Percentiles rank a stretch among this genome's conserved stretches.
These are phyloP conservation scores for Coniella lustricola DNA, from an alignment of 2,329 filamentous ascomycete species.

Conservation along the genomic window DNA sequence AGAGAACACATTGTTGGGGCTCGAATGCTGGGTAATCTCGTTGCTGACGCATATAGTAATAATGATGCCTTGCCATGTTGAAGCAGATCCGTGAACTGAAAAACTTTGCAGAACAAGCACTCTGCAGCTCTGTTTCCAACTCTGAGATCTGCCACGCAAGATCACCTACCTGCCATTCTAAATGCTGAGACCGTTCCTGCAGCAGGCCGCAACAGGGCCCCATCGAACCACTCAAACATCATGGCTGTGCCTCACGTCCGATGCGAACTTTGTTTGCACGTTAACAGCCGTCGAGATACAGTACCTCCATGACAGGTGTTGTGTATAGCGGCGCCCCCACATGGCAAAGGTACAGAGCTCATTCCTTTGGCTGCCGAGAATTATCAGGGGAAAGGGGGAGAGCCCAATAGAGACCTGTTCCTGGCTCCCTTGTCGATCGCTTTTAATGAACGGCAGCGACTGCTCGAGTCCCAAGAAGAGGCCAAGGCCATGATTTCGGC, in stretches of 20 bases:
- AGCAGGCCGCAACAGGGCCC: slow-evolving; percentile 26
- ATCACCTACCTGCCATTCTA: slow-evolving; percentile 32
- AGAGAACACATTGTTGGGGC: slow-evolving; percentile 30
- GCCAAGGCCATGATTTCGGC: slow-evolving; percentile 25
- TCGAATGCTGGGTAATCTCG: slow-evolving; percentile 27
- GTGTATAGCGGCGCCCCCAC: slow-evolving; percentile 14
- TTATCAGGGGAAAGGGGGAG: slow-evolving; percentile 32
- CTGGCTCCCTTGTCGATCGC: too few relatives aligned
- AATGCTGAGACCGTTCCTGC: slow-evolving; percentile 32
- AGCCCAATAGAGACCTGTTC: not conserved
- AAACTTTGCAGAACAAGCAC: slow-evolving; percentile 8
- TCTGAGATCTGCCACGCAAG: slow-evolving; percentile 29
- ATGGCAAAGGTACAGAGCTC: slow-evolving; percentile 23
- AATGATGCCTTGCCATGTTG: too few relatives aligned
- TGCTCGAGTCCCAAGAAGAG: too few relatives aligned
- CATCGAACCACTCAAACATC: slow-evolving; percentile 22
- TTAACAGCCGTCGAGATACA: slow-evolving; percentile 19
- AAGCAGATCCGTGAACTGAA: too few relatives aligned
- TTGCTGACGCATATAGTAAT: slow-evolving; percentile 25
- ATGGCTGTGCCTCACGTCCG: slow-evolving; percentile 32
- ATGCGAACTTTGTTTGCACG: slow-evolving; percentile 29
- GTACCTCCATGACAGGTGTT: slow-evolving; percentile 20
- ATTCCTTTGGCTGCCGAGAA: slow-evolving; percentile 27
- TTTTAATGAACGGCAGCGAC: too few relatives aligned
- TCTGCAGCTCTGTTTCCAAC: slow-evolving; percentile 27